phyloP scores from a whole-genome alignment of 345 rosid species.

The Microthlaspi erraticum region DNA sequence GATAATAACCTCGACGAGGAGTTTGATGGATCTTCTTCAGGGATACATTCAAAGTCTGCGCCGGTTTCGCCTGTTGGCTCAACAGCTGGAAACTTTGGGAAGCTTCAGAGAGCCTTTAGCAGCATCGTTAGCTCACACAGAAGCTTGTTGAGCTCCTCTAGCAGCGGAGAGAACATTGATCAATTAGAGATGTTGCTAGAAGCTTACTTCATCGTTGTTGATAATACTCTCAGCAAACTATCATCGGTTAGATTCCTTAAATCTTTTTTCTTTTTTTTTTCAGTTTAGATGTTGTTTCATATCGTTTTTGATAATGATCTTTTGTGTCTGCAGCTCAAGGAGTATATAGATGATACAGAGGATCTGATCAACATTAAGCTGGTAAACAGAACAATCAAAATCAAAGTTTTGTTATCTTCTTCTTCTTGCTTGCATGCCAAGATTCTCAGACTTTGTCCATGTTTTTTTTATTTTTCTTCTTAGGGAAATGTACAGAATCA shows the following conservation, averaged over 20 bases:
- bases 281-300: neutral
- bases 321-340: slow-evolving; percentile 74
- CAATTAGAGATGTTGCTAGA: slow-evolving; percentile 97
- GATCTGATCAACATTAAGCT: slow-evolving; percentile 94
- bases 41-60: slow-evolving; percentile 69
- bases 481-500: slow-evolving; percentile 97
- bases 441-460: slow-evolving; percentile 1
- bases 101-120: slow-evolving; percentile 89
- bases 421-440: slow-evolving; percentile 1
- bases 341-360: slow-evolving; percentile 96
- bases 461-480: slow-evolving; percentile 4
- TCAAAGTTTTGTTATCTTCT: neutral
- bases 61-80: slow-evolving; percentile 85
- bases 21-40: slow-evolving; percentile 38
- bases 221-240: slow-evolving; percentile 82
- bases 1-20: slow-evolving; percentile 48
- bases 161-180: slow-evolving; percentile 67
- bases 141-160: slow-evolving; percentile 74
- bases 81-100: slow-evolving; percentile 50
- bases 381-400: slow-evolving; percentile 47
- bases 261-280: too few species aligned
- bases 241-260: slow-evolving; percentile 60
- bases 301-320: slow-evolving; percentile 6
- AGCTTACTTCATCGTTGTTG: slow-evolving; percentile 82
- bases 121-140: slow-evolving; percentile 62